phyloP scores from a whole-genome alignment of 2,329 filamentous ascomycete species.

The Trichoderma koningiopsis region DNA sequence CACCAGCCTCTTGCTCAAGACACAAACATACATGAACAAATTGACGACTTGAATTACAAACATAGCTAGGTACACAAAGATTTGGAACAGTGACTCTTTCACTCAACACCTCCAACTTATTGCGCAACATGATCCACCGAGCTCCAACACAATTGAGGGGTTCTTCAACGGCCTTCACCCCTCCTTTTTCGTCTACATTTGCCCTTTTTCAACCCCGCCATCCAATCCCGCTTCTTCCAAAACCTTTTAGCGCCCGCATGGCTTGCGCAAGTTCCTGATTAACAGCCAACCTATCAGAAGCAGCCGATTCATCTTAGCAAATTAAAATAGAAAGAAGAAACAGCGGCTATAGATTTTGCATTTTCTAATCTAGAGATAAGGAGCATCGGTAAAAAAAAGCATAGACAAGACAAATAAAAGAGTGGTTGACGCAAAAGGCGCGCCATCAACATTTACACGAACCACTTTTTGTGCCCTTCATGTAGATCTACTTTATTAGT shows the following conservation, averaged over 20 bases:
- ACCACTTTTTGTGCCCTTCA: constrained; percentile 14
- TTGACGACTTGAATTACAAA: not conserved
- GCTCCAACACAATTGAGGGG: not conserved
- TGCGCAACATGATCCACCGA: not conserved
- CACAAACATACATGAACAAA: not conserved
- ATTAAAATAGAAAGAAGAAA: not conserved
- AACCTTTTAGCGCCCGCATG: constrained; percentile 7
- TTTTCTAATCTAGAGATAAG: not conserved
- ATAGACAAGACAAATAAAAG: not conserved
- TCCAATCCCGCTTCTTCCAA: not conserved
- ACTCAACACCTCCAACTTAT: not conserved
- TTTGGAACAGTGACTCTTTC: no score
- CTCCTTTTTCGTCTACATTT: not conserved
- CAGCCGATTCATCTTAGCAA: not conserved
- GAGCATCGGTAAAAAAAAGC: not conserved
- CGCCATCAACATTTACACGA: not conserved
- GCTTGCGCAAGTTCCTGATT: not conserved
- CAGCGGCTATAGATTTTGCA: not conserved
- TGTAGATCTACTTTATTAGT: not conserved
- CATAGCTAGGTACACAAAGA: not conserved
- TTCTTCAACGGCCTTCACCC: not conserved
- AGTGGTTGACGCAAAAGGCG: not conserved
- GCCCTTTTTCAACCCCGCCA: constrained; percentile 2
- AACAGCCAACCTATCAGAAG: not conserved
- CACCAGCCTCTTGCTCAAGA: not conserved